Percentiles rank a stretch among this genome's conserved stretches.
These are phyloP conservation scores for Volvariella volvacea DNA, from an alignment of 1,284 basidiomycete species.

Conservation along the genomic window DNA sequence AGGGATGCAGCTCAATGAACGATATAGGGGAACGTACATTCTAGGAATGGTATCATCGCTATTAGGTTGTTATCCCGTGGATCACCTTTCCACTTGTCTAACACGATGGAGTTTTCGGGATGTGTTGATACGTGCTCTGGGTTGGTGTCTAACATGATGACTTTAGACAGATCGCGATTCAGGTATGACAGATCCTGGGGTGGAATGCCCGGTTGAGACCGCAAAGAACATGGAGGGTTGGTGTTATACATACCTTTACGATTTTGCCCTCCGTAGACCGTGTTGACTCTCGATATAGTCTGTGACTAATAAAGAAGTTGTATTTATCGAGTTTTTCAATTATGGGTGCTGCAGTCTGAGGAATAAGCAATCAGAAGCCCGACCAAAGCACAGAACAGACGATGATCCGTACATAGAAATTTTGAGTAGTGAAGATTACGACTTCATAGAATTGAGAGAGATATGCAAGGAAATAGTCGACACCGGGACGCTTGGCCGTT, in stretches of 20 bases:
- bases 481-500: conserved; percentile 91
- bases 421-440: conserved; percentile 91
- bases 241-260: conserved; percentile 57
- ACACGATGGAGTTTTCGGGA: conserved; percentile 84
- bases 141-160: conserved; percentile 84
- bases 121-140: conserved; percentile 74
- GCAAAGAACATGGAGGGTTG: conserved; percentile 1
- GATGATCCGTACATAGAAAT: conserved; percentile 74
- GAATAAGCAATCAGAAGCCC: conserved; percentile 1
- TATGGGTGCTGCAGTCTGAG: conserved; percentile 82
- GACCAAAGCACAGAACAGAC: conserved; percentile 1
- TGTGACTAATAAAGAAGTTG: conserved; percentile 83
- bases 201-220: neutral
- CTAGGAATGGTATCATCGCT: conserved; percentile 93
- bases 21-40: conserved; percentile 57
- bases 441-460: conserved; percentile 98
- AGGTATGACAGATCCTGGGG: conserved; percentile 82
- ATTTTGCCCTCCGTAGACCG: conserved; percentile 72
- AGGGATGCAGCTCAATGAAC: conserved; percentile 2
- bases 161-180: conserved; percentile 90
- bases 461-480: conserved; percentile 97
- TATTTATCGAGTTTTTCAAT: conserved; percentile 95
- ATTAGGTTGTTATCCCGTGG: conserved; percentile 76
- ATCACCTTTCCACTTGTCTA: conserved; percentile 87
- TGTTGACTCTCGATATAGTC: conserved; percentile 88